Base-by-base conservation (phyloP, 2,329 filamentous ascomycete species). In the Aspergillus caelatus region DNA sequence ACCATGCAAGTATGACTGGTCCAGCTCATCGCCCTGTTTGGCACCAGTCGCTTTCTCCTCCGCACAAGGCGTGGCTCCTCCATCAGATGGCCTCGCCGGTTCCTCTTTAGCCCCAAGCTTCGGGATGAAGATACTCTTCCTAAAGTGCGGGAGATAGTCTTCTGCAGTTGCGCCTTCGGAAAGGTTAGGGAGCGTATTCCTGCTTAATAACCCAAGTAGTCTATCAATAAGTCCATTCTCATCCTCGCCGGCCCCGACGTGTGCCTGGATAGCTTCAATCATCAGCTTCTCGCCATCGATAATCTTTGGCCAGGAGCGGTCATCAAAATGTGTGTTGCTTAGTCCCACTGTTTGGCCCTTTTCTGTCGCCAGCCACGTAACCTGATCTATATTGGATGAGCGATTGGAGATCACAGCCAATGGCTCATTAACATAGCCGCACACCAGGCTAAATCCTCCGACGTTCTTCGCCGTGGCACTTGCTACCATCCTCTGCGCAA, bases 361-460 rank as follows among this genome's bases (percentile, higher is more conserved):
- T 12, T 78, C 72, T 1, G 74, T 75, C 1, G 82, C 82, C 26
- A 89, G 81, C 76, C 84, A 85, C 6, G 80, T 77, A 10, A 88
- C 79, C 16, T 81, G 81, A 2, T 83, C 77, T 14, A 82, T 78
- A 43, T 83, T 77, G 3, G 82, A 79, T 2, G 85, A 88, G 1
- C 88, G 84, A 69, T 90, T 90, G 19, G 86, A 89, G n/a, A 90
- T 79, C 46, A 89, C 82, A 0, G 84, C 84, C 36, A 90, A 74
- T 21, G 81, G 80, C 65, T 85, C 81, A 34, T 82, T 79, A 30
- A 88, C 72, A 58, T 81, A 77, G 0, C 88, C 88, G 72, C 87
- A 89, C 2, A 87, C 80, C 9, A 90, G 76, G 65, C 85, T 89
- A 72, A 89, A 89, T 0, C 88, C 88, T 1, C 88, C 88, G 0